Evolutionary conservation across 345 rosid species (phyloP), one percentile per base, ranked within the genome.

Genomic region (Acer campestre): DNA sequence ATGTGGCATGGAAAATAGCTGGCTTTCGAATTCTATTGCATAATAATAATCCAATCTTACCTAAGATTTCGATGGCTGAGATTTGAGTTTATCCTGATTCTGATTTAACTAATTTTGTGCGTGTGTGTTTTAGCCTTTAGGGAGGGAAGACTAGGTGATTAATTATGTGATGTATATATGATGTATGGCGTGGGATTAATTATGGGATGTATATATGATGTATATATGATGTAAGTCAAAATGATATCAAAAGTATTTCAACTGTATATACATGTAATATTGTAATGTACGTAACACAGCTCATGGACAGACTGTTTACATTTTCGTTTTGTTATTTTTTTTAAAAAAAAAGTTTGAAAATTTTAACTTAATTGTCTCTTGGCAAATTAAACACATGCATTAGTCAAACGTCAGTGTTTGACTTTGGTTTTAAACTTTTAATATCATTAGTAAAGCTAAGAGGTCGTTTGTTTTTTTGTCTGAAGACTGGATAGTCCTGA

Each of bases 71-170:
- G 22, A 29, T 27, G 35, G 3, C n/a, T 72, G n/a, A 48, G 61
- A 51, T 63, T 27, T n/a, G 48, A 63, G 61, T 56, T 74, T 64
- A 74, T 74, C 69, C 40, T n/a, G 22, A 18, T 56, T 56, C 7
- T n/a, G 3, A 56, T 59, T 59, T n/a, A n/a, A 59, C 20, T 53
- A 53, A 53, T 59, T 59, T n/a, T 3, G 3, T 56, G 10, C n/a
- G 22, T 7, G 27, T 59, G 22, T 20, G 8, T 20, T 42, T 42
- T n/a, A n/a, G n/a, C n/a, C n/a, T n/a, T n/a, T 16, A 1, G n/a
- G n/a, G n/a, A 53, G n/a, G 20, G 49, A 11, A 46, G 49, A 53
- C 4, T 20, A 59, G 22, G 61, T 56, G 6, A 56, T 8, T 49
- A 35, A 35, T 35, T 35, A 35, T 35, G 38, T 35, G 6, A 35